Conservation (phyloP, 2,329 filamentous ascomycete species). For the Fusarium nurragi region DNA sequence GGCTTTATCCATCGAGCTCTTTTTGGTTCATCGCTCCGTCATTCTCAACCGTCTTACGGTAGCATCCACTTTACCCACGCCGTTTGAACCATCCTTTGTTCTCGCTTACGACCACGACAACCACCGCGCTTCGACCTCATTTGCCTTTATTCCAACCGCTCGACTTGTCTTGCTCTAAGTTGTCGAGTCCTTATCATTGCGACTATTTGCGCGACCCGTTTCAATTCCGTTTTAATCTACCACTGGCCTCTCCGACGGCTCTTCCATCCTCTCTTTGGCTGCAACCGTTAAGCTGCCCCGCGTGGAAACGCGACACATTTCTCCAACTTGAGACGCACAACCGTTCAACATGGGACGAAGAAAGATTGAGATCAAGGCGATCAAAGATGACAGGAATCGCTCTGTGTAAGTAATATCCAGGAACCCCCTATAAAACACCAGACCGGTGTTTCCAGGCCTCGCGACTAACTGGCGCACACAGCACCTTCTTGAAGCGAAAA, state of each 20-base stretch:
- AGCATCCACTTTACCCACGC: slow-evolving; percentile 21
- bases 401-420: slow-evolving; percentile 79
- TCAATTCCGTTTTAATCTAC: slow-evolving; percentile 15
- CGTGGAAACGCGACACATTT: slow-evolving; percentile 37
- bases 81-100: slow-evolving; percentile 32
- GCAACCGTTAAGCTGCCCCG: slow-evolving; percentile 28
- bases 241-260: slow-evolving; percentile 11
- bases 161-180: slow-evolving; percentile 5
- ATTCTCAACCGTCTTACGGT: slow-evolving; percentile 12
- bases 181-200: slow-evolving; percentile 7
- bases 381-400: slow-evolving; percentile 97
- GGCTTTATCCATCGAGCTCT: slow-evolving; percentile 18
- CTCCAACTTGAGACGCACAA: slow-evolving; percentile 25
- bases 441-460: neutral
- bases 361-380: slow-evolving; percentile 99
- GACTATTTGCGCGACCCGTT: slow-evolving; percentile 19
- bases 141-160: slow-evolving; percentile 17
- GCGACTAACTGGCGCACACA: slow-evolving; percentile 52
- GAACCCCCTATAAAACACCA: neutral
- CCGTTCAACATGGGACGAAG: slow-evolving; percentile 81
- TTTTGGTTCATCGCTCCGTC: slow-evolving; percentile 10
- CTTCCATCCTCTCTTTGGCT: slow-evolving; percentile 25
- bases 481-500: slow-evolving; percentile 98
- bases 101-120: slow-evolving; percentile 30
- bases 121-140: slow-evolving; percentile 10